phyloP scores from a whole-genome alignment of 2,329 filamentous ascomycete species.

The Botrytis medusae region DNA sequence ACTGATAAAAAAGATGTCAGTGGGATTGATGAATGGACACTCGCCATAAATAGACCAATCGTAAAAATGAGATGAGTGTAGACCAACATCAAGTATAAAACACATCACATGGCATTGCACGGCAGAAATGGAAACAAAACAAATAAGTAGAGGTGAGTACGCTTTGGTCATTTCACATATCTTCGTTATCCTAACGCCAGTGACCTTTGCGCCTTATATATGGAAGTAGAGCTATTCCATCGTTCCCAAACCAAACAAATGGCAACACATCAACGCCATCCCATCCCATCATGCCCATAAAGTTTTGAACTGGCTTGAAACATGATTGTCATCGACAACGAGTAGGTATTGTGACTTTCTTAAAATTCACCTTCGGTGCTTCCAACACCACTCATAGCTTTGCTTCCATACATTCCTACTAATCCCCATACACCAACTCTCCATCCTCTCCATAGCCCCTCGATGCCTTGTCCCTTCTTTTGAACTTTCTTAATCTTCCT shows the following conservation, averaged over 20 bases:
- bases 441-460: slow-evolving; percentile 58
- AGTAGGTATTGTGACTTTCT: slow-evolving; percentile 9
- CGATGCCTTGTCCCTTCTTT: slow-evolving; percentile 52
- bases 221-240: slow-evolving; percentile 3
- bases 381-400: slow-evolving; percentile 36
- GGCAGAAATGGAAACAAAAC: neutral
- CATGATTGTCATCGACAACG: slow-evolving; percentile 11
- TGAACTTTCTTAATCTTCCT: slow-evolving; percentile 27
- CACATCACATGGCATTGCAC: neutral
- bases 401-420: slow-evolving; percentile 52
- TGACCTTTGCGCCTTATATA: slow-evolving; percentile 10
- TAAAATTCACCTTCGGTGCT: slow-evolving; percentile 38
- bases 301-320: neutral
- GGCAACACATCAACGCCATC: neutral
- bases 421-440: slow-evolving; percentile 58
- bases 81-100: neutral
- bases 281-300: neutral
- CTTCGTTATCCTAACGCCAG: slow-evolving; percentile 15
- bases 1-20: neutral
- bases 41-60: neutral
- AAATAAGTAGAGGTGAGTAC: slow-evolving; percentile 1
- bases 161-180: slow-evolving; percentile 17
- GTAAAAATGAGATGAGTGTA: neutral
- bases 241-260: neutral
- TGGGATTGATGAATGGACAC: neutral